These are phyloP conservation scores for Xylaria cubensis DNA, from an alignment of 495 filamentous ascomycete genomes.

Conservation along the genomic window DNA sequence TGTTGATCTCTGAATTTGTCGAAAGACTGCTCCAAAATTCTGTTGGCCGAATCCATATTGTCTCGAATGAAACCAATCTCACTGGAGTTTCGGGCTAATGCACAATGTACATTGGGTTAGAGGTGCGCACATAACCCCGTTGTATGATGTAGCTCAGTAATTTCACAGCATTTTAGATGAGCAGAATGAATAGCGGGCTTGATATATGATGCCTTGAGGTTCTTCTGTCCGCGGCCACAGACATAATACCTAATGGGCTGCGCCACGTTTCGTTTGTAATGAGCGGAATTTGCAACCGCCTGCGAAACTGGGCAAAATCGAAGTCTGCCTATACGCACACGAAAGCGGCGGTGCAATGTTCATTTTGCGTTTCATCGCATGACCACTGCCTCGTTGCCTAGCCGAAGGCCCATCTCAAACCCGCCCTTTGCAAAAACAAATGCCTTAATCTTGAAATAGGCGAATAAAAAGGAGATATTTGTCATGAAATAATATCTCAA, in stretches of 20 bases:
- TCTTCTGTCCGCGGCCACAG: neutral
- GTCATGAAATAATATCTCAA: too few species aligned
- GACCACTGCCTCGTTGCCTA: slow-evolving; percentile 6
- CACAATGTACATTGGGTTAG: neutral
- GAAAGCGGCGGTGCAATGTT: neutral
- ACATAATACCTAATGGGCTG: neutral
- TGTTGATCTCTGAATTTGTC: slow-evolving; percentile 40
- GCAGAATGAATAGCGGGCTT: neutral
- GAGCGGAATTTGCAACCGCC: neutral
- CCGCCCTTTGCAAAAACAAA: too few species aligned
- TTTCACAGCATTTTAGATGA: neutral
- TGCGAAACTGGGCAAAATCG: slow-evolving; percentile 8
- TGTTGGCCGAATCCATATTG: neutral
- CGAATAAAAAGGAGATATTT: too few species aligned
- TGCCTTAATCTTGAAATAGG: too few species aligned
- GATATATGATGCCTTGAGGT: neutral
- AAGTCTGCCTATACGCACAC: neutral
- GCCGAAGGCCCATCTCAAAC: neutral
- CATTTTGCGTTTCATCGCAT: slow-evolving; percentile 6
- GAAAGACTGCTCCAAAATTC: neutral
- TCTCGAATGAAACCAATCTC: neutral
- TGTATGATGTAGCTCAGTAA: neutral
- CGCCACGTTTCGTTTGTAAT: neutral
- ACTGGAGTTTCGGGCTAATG: neutral
- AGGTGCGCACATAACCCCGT: neutral